Conservation (phyloP, 345 rosid genomes). For the Turritis glabra region DNA sequence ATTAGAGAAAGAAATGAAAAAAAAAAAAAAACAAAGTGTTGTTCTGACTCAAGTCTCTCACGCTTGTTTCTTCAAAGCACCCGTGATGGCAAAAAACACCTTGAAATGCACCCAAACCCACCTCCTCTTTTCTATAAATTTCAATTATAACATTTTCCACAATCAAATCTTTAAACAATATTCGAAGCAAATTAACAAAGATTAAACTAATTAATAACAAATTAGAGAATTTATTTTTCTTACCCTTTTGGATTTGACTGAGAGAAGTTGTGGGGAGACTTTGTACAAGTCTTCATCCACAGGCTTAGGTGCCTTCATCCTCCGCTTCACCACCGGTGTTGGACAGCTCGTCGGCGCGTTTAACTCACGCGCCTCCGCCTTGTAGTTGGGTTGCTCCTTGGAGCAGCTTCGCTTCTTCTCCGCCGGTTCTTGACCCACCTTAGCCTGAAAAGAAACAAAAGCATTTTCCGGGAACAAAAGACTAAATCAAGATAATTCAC, state of each 20-base stretch:
- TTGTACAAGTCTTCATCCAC: slow-evolving; percentile 93
- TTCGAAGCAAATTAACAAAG: neutral
- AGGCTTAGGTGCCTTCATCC: slow-evolving; percentile 56
- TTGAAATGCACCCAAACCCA: slow-evolving; percentile 68
- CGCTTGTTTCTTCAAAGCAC: slow-evolving; percentile 42
- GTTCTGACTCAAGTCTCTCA: slow-evolving; percentile 25
- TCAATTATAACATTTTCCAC: neutral
- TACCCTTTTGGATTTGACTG: slow-evolving; percentile 62
- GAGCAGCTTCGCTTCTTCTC: neutral
- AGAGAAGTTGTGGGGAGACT: slow-evolving; percentile 73
- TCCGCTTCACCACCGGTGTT: slow-evolving; percentile 31
- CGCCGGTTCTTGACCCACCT: slow-evolving; percentile 28
- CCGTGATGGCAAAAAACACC: slow-evolving; percentile 76
- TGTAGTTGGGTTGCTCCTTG: neutral
- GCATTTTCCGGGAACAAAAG: neutral
- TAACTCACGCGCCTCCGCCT: slow-evolving; percentile 27
- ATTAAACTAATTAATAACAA: neutral
- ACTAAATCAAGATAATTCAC: neutral
- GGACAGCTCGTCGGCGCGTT: slow-evolving; percentile 33
- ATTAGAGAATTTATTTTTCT: fast-evolving
- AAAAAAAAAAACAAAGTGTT: neutral
- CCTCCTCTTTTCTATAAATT: slow-evolving; percentile 58
- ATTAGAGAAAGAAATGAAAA: neutral
- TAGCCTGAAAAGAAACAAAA: neutral
- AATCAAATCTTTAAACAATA: neutral